Conservation (phyloP, 768 basidiomycete genomes). For the Tricholoma bakamatsutake region DNA sequence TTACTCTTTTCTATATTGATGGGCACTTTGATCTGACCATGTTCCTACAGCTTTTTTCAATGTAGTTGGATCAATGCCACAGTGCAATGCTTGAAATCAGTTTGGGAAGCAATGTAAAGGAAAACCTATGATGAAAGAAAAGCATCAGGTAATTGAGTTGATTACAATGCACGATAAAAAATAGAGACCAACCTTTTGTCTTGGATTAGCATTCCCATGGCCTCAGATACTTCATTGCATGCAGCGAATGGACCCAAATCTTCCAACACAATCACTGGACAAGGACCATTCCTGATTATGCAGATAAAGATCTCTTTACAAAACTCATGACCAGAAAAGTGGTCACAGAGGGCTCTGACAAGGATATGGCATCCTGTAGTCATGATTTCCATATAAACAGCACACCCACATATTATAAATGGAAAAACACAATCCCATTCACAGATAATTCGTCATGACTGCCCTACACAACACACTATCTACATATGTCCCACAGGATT, state of each 20-base stretch:
- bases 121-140: background rate
- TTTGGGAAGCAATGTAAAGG: background rate
- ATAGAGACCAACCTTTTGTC: background rate
- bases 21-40: too few relatives aligned
- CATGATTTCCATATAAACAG: background rate
- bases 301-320: background rate
- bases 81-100: background rate
- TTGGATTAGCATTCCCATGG: background rate
- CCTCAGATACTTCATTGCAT: background rate
- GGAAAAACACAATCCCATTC: background rate
- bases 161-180: background rate
- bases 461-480: background rate
- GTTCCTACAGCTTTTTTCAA: background rate
- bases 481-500: background rate
- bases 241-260: background rate
- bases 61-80: background rate
- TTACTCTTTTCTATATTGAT: background rate
- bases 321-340: background rate
- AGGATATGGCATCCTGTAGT: background rate
- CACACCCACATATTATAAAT: background rate
- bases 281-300: background rate
- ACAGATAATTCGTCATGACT: background rate
- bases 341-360: background rate
- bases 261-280: background rate
- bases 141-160: background rate